These are phyloP conservation scores for Mucor plumbeus DNA, from an alignment of 371 early-diverging fungal genomes.

Conservation along the genomic window DNA sequence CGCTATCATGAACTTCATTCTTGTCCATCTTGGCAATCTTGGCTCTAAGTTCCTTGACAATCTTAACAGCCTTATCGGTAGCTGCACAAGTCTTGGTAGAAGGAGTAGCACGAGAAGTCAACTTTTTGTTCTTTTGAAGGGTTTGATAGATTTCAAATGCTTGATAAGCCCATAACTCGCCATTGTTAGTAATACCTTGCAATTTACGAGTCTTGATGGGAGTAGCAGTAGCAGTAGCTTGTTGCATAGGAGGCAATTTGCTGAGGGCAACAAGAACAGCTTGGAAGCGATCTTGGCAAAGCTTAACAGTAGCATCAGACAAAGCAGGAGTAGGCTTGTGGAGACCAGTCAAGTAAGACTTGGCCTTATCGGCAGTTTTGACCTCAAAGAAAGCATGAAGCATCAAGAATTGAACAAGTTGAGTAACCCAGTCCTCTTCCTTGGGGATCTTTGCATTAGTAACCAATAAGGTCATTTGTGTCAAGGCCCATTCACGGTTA, in stretches of 20 bases:
- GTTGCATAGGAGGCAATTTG: constrained; percentile 59
- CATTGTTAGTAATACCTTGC: constrained; percentile 63
- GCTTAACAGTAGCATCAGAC: constrained; percentile 55
- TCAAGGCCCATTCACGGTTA: constrained; percentile 79
- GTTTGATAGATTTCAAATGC: constrained; percentile 56
- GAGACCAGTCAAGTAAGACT: constrained; percentile 38
- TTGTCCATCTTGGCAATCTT: constrained; percentile 43
- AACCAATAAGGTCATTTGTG: constrained; percentile 80
- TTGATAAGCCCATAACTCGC: constrained; percentile 69
- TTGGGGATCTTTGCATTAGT: constrained; percentile 75
- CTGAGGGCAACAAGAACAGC: constrained; percentile 70
- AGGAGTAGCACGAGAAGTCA: constrained; percentile 13
- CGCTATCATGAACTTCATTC: constrained; percentile 44
- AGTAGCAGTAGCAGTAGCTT: constrained; percentile 36
- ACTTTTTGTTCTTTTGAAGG: constrained; percentile 54
- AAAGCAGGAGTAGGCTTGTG: constrained; percentile 60
- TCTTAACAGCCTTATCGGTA: constrained; percentile 33
- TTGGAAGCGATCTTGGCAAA: constrained; percentile 68
- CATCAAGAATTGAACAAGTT: constrained; percentile 69
- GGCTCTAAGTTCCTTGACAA: constrained; percentile 21
- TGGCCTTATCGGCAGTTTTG: constrained; percentile 44
- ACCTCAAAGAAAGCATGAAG: constrained; percentile 76
- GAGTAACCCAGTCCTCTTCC: constrained; percentile 69
- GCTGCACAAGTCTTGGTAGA: constrained; percentile 25
- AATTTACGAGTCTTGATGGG: constrained; percentile 55